Evolutionary conservation across 345 rosid species (phyloP), one percentile per base, ranked within the genome.

Genomic region (Citrus mangshanensis): DNA sequence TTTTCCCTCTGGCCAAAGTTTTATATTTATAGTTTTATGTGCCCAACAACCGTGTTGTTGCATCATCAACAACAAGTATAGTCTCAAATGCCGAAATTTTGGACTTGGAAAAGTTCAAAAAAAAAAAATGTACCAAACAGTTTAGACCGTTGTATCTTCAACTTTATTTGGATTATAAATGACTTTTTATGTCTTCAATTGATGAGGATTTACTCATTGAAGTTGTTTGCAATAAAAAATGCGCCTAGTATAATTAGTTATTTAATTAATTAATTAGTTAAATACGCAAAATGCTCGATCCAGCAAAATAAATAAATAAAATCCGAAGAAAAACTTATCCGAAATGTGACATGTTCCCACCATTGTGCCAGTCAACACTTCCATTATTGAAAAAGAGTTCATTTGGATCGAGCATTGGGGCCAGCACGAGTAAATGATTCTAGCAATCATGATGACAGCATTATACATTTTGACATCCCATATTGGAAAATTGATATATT

Each of bases 391-490:
- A 14, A 67, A 67, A 51, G 8, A 14, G 18, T 28, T 66, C 4
- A 8, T 56, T 72, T 16, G 34, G 25, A 61, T 42, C 12, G 1
- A 46, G 51, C 3, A 46, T 13, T 46, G 51, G 16, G 5, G 18
- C 51, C 18, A 3, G 51, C 51, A 46, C 1, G 51, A 12, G 5
- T 4, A 70, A 42, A 46, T 30, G 16, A 27, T 71, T 42, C 40
- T 0, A 21, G 63, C 55, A 72, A 70, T 70, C 68, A 69, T 79
- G 80, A 79, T 42, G 74, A 22, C 30, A 83, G 83, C 83, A 71
- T 77, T 62, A 68, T 24, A 28, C 28, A 38, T n/a, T 34, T 63
- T 63, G 77, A 74, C 70, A 74, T 40, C 66, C 32, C 67, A 70
- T 69, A 24, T 6, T 5, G 35, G n/a, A 46, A 14, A 14, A 46